These are phyloP conservation scores for Dryadomyces quercus-mongolicae DNA, from an alignment of 2,329 filamentous ascomycete genomes.

Conservation along the genomic window DNA sequence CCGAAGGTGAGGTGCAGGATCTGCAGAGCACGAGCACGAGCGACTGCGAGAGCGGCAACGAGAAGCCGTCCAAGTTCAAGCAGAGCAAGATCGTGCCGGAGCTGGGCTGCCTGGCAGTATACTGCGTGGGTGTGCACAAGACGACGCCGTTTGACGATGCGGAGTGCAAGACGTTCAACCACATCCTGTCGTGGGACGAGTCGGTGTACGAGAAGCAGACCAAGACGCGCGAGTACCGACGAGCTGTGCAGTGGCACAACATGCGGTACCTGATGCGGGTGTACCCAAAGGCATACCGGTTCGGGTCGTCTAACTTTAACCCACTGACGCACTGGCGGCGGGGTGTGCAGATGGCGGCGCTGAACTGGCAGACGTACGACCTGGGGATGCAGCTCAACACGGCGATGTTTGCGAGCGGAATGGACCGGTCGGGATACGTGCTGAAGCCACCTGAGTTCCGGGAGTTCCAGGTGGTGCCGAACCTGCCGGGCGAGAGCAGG, in stretches of 20 bases:
- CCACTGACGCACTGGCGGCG: slow-evolving; percentile 88
- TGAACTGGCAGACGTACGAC: slow-evolving; percentile 98
- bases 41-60: slow-evolving; percentile 64
- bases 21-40: slow-evolving; percentile 50
- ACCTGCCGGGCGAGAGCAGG: slow-evolving; percentile 32
- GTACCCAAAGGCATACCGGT: slow-evolving; percentile 72
- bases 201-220: slow-evolving; percentile 73
- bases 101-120: slow-evolving; percentile 76
- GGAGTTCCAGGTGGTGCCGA: slow-evolving; percentile 49
- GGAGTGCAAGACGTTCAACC: slow-evolving; percentile 79
- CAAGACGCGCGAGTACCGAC: slow-evolving; percentile 63
- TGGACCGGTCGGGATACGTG: slow-evolving; percentile 81
- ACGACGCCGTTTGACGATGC: slow-evolving; percentile 68
- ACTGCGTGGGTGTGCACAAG: slow-evolving; percentile 56
- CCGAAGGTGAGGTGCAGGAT: slow-evolving; percentile 38
- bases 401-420: slow-evolving; percentile 90
- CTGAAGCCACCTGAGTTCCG: slow-evolving; percentile 83
- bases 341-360: slow-evolving; percentile 92
- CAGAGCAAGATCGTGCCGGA: slow-evolving; percentile 78
- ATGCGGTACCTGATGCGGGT: slow-evolving; percentile 85
- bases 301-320: slow-evolving; percentile 89
- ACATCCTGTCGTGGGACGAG: slow-evolving; percentile 93
- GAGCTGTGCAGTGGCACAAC: slow-evolving; percentile 77
- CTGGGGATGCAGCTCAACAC: slow-evolving; percentile 92
- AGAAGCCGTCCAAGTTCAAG: slow-evolving; percentile 44